phyloP scores from a whole-genome alignment of 768 basidiomycete genomes.

The Termitomyces sp. region DNA sequence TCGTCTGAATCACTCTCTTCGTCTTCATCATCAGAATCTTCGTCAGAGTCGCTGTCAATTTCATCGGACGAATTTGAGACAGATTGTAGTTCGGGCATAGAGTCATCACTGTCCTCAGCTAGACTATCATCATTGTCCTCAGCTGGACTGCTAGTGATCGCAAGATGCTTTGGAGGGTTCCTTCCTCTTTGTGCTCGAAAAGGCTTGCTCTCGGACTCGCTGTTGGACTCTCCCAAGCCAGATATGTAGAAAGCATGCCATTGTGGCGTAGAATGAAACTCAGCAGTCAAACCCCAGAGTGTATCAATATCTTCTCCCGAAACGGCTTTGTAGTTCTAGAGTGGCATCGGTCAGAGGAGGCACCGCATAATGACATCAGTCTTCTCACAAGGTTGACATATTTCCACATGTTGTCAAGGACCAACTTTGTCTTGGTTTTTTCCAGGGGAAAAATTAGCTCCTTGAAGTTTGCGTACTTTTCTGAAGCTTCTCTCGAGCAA shows the following conservation, averaged over 20 bases:
- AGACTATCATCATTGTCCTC: constrained; percentile 37
- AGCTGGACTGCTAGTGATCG: constrained; percentile 44
- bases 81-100: constrained; percentile 65
- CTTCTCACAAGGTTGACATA: constrained; percentile 52
- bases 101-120: constrained; percentile 37
- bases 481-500: constrained; percentile 52
- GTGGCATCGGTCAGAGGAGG: constrained; percentile 1
- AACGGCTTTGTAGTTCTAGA: constrained; percentile 51
- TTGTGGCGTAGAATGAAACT: constrained; percentile 46
- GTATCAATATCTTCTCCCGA: constrained; percentile 53
- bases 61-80: constrained; percentile 57
- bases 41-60: constrained; percentile 23
- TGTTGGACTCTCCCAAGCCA: constrained; percentile 22
- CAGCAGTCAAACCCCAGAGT: constrained; percentile 57
- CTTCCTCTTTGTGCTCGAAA: constrained; percentile 14
- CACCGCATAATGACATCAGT: not conserved
- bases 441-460: constrained; percentile 54
- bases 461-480: constrained; percentile 43
- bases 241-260: constrained; percentile 46
- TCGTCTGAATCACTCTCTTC: constrained; percentile 28
- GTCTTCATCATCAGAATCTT: constrained; percentile 33
- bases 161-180: constrained; percentile 32
- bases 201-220: constrained; percentile 17
- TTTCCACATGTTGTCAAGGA: constrained; percentile 62
- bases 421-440: constrained; percentile 40